Percentiles rank a stretch among this genome's conserved stretches.
These are phyloP conservation scores for Cryptosporidium muris DNA, from an alignment of 169 alveolate species.

Conservation along the genomic window DNA sequence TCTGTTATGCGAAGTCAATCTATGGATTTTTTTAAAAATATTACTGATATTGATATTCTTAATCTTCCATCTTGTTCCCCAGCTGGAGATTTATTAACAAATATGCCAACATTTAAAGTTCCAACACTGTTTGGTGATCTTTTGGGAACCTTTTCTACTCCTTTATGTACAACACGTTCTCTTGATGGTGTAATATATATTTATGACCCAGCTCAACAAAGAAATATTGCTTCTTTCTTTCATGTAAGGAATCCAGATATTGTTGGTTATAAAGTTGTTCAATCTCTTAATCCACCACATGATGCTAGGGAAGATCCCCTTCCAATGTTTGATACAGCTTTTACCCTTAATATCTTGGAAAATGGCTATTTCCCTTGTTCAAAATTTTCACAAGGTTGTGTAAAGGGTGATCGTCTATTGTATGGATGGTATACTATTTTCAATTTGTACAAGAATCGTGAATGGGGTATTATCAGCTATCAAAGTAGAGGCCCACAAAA, in stretches of 20 bases:
- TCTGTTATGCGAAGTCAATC: conserved; percentile 27
- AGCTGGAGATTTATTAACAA: conserved; percentile 27
- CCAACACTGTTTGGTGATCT: no score
- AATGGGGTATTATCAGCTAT: conserved; percentile 61
- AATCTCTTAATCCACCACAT: conserved; percentile 50
- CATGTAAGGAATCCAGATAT: conserved; percentile 65
- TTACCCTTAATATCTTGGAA: conserved; percentile 44
- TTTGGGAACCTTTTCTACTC: neutral
- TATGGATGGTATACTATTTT: conserved; percentile 67
- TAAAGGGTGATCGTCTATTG: conserved; percentile 47
- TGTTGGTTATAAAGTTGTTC: conserved; percentile 61
- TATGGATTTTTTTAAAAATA: conserved; percentile 17
- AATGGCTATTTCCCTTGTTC: conserved; percentile 51
- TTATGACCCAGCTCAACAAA: conserved; percentile 31
- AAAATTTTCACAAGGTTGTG: conserved; percentile 19
- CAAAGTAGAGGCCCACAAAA: conserved; percentile 70
- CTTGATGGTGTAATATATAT: conserved; percentile 50
- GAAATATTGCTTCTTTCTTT: conserved; percentile 49
- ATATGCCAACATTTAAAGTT: conserved; percentile 17
- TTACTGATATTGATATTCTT: conserved; percentile 40
- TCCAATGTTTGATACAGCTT: conserved; percentile 50
- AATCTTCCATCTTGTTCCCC: conserved; percentile 25
- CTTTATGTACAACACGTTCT: conserved; percentile 25
- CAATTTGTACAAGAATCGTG: conserved; percentile 40
- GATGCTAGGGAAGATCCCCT: conserved; percentile 69